These are phyloP conservation scores for Immersiporthe knoxdaviesiana DNA, from an alignment of 2,329 filamentous ascomycete species.

Conservation along the genomic window DNA sequence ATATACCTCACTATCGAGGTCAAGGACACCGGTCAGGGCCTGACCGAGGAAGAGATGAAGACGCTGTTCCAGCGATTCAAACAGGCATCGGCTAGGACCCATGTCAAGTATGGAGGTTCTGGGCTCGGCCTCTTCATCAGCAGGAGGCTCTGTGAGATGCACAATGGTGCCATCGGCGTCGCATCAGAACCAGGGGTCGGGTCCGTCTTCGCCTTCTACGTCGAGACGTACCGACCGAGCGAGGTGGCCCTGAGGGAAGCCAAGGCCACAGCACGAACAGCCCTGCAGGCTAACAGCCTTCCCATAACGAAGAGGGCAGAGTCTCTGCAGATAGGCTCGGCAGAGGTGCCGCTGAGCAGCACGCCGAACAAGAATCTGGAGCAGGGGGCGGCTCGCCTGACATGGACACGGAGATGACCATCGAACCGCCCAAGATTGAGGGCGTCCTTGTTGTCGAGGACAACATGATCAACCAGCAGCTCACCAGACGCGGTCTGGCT, in stretches of 20 bases:
- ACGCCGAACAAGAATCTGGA: slow-evolving; percentile 22
- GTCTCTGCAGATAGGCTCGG: slow-evolving; percentile 28
- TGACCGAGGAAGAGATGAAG: slow-evolving; percentile 69
- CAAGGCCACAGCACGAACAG: slow-evolving; percentile 41
- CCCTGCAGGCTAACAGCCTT: slow-evolving; percentile 35
- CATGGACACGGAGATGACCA: slow-evolving; percentile 13
- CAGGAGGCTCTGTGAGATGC: slow-evolving; percentile 76
- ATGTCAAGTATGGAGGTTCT: slow-evolving; percentile 74
- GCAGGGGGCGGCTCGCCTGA: slow-evolving; percentile 11
- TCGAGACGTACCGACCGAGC: slow-evolving; percentile 58
- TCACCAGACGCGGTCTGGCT: slow-evolving; percentile 54
- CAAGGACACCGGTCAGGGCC: slow-evolving; percentile 74
- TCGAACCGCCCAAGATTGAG: slow-evolving; percentile 37
- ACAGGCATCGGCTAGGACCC: slow-evolving; percentile 71
- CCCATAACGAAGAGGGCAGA: slow-evolving; percentile 30
- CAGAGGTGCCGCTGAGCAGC: slow-evolving; percentile 27
- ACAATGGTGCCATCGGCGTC: slow-evolving; percentile 80
- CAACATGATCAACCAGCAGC: slow-evolving; percentile 63
- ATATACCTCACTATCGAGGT: slow-evolving; percentile 74
- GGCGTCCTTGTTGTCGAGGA: slow-evolving; percentile 62
- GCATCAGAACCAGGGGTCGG: slow-evolving; percentile 69
- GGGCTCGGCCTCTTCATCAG: slow-evolving; percentile 79
- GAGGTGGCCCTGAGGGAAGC: slow-evolving; percentile 46
- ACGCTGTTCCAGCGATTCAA: slow-evolving; percentile 74
- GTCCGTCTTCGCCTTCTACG: slow-evolving; percentile 76